Evolutionary conservation across 495 filamentous ascomycete species (phyloP).

Genomic region (Penicillium roqueforti): DNA sequence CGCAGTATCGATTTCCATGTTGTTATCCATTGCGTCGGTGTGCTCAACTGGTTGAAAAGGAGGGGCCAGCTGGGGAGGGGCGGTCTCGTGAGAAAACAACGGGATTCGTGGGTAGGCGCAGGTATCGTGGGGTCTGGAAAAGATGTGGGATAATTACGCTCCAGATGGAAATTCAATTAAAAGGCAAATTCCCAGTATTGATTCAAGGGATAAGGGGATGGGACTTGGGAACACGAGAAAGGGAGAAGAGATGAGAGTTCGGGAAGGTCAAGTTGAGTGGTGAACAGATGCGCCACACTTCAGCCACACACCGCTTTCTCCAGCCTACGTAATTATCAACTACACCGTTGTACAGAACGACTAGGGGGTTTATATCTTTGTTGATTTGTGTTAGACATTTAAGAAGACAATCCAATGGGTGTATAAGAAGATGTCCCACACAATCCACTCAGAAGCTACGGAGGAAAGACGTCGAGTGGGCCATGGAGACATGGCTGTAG

Average conservation of each 20-base stretch:
- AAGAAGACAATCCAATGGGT: neutral
- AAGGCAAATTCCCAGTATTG: conserved; percentile 14
- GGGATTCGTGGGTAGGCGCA: conserved; percentile 17
- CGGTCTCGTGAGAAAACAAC: conserved; percentile 41
- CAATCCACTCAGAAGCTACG: neutral
- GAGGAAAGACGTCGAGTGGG: neutral
- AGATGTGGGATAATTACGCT: conserved; percentile 10
- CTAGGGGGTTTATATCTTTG: neutral
- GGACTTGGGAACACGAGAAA: conserved; percentile 18
- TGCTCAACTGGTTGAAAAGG: conserved; percentile 27
- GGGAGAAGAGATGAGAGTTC: conserved; percentile 26
- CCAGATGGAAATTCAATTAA: conserved; percentile 18
- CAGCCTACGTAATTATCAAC: conserved; percentile 1
- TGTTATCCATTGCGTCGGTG: conserved; percentile 74
- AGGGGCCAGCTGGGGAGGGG: conserved; percentile 38
- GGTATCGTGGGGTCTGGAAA: conserved; percentile 15
- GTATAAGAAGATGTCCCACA: neutral
- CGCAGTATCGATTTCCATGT: conserved; percentile 87
- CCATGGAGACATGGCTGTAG: neutral
- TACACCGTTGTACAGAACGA: neutral
- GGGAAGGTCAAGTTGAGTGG: conserved; percentile 31
- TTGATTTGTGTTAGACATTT: neutral
- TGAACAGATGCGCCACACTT: conserved; percentile 25
- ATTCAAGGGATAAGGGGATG: conserved; percentile 25
- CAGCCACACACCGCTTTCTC: conserved; percentile 27